Evolutionary conservation across 1,284 basidiomycete genomes (phyloP).

Genomic region (Vanrija sp.): DNA sequence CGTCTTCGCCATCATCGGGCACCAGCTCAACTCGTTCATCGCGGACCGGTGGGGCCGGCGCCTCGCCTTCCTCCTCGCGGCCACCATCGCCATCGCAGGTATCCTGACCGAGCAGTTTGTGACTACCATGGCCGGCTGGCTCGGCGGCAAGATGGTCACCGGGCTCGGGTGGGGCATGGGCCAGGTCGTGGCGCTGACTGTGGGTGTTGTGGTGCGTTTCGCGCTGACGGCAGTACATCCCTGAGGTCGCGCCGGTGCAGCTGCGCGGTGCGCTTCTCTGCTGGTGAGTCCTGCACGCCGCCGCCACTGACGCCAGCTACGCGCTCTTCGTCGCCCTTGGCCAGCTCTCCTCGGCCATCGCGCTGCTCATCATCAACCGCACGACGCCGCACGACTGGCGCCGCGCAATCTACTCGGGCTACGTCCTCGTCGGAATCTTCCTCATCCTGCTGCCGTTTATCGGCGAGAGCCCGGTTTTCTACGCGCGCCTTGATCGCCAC

Average conservation of each 20-base stretch:
- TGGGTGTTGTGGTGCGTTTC: no score
- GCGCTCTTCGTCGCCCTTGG: slow-evolving; percentile 2
- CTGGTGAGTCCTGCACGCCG: neutral
- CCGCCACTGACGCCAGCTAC: neutral
- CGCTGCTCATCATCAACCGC: slow-evolving; percentile 1
- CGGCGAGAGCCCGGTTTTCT: neutral
- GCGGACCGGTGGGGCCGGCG: neutral
- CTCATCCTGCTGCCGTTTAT: slow-evolving; percentile 2
- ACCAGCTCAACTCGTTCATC: neutral
- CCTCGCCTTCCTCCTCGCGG: neutral
- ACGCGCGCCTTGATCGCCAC: neutral
- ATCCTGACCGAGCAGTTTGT: no score
- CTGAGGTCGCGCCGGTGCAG: slow-evolving; percentile 8
- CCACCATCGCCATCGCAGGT: neutral
- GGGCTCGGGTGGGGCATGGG: slow-evolving; percentile 20
- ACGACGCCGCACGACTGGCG: slow-evolving; percentile 5
- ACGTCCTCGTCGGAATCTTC: slow-evolving; percentile 9
- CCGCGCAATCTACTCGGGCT: slow-evolving; percentile 10
- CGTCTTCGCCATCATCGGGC: neutral
- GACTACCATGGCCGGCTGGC: neutral
- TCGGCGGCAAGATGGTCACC: slow-evolving; percentile 27
- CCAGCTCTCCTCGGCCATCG: slow-evolving; percentile 2
- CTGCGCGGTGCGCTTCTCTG: slow-evolving; percentile 1
- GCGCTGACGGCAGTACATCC: neutral
- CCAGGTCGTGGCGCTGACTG: neutral